Conservation (phyloP, 495 filamentous ascomycete genomes). For the Xylaria venustula region DNA sequence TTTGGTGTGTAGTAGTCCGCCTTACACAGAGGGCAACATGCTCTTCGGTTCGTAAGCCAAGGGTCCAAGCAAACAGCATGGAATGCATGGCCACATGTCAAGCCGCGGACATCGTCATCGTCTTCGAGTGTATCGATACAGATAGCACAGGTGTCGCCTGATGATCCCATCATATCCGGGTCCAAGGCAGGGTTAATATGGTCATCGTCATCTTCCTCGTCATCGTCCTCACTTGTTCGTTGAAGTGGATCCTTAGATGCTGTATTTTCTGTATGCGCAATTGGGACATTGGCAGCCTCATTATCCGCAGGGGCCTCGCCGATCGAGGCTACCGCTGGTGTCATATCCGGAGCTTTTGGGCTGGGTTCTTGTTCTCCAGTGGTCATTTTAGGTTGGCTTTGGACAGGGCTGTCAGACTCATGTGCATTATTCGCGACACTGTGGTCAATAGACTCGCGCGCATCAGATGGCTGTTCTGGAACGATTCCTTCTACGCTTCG, state of each 20-base stretch:
- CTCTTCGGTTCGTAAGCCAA: conserved; percentile 88
- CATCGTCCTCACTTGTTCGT: conserved; percentile 15
- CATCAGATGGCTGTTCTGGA: conserved; percentile 41
- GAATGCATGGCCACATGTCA: conserved; percentile 95
- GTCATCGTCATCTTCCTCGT: conserved; percentile 69
- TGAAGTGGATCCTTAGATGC: conserved; percentile 1
- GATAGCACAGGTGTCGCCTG: conserved; percentile 96
- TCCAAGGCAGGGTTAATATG: conserved; percentile 80
- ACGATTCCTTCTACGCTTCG: conserved; percentile 58
- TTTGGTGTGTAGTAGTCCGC: conserved; percentile 94
- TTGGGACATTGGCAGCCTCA: background rate
- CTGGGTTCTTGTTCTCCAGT: conserved; percentile 15
- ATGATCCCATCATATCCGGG: conserved; percentile 75
- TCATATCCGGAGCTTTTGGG: conserved; percentile 10
- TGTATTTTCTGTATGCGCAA: background rate
- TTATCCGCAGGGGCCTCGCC: conserved; percentile 4
- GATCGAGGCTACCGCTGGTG: background rate
- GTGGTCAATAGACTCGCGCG: conserved; percentile 33
- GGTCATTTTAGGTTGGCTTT: background rate
- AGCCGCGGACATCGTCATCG: conserved; percentile 89
- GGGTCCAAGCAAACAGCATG: conserved; percentile 93
- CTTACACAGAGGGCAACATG: conserved; percentile 97
- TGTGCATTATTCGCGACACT: conserved; percentile 22
- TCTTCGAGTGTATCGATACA: conserved; percentile 93
- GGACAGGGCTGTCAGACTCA: background rate